Base-by-base conservation (phyloP, 2,329 filamentous ascomycete species). In the Aspergillus fumigatiaffinis region DNA sequence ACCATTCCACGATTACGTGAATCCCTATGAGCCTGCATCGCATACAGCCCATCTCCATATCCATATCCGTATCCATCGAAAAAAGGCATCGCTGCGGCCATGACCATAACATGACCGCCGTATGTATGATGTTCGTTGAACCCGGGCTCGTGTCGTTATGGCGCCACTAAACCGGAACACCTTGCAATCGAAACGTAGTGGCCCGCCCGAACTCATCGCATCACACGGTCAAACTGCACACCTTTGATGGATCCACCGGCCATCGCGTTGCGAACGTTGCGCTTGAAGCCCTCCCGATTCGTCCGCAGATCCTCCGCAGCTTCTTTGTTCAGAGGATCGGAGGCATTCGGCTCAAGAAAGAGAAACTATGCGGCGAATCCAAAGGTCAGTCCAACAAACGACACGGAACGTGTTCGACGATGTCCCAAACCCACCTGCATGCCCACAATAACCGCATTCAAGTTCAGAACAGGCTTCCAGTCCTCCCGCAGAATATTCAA, bases 241-340 rank as follows among this genome's bases (percentile, higher is more conserved):
- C 87, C 88, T 74, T 86, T 87, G 44, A 97, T 87, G 0, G 78
- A 77, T 6, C 92, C 91, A 53, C 94, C 94, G 3, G 80, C 81
- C 90, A 99, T 96, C 6, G 91, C 84, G 23, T 82, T 83, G 68
- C 90, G 84, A 42, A 97, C 94, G 70, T 97, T 97, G 60, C 91
- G 83, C 82, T 92, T 94, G 78, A 99, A 99, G 29, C 82, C 85
- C 54, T 97, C 94, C 41, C 92, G 81, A 74, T 94, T 96, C 50
- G 82, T 82, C 68, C 93, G 87, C 66, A 99, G 80, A 71, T 97
- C 94, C 60, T 97, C 92, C 3, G 94, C 94, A 0, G 94, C 94
- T 70, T 97, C 93, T 80, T 99, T 97, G 77, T 99, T 99, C 60
- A 99, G 80, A n/a, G 94, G 94, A 71, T 99, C 94, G 51, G 90